phyloP scores from a whole-genome alignment of 176 grass and related monocot species.

The Pharus latifolius region DNA sequence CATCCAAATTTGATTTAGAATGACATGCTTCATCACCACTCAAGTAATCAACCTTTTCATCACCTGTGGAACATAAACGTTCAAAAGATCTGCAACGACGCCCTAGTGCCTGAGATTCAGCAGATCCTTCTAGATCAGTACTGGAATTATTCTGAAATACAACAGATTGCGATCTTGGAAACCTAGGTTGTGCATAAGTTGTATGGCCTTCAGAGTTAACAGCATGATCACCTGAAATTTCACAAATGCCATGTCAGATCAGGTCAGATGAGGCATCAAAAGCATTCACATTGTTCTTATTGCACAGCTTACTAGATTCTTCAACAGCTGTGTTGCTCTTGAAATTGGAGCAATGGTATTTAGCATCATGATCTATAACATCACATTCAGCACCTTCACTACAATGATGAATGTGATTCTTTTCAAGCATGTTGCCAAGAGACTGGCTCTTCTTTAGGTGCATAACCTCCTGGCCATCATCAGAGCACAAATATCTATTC shows the following conservation, averaged over 20 bases:
- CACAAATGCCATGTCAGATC: slow-evolving; percentile 25
- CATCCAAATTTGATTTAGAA: slow-evolving; percentile 23
- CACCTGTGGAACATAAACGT: slow-evolving; percentile 25
- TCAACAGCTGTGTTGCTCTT: slow-evolving; percentile 10
- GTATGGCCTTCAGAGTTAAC: slow-evolving; percentile 15
- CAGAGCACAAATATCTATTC: slow-evolving; percentile 38
- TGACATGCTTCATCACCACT: slow-evolving; percentile 13
- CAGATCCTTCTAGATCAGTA: slow-evolving; percentile 19
- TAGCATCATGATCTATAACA: not conserved
- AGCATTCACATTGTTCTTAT: not conserved
- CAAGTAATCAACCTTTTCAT: slow-evolving; percentile 23
- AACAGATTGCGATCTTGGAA: slow-evolving; percentile 50
- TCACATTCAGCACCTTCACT: slow-evolving; percentile 23
- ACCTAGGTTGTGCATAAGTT: slow-evolving; percentile 20
- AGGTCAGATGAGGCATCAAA: slow-evolving; percentile 20
- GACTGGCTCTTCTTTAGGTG: slow-evolving; percentile 50
- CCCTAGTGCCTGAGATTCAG: slow-evolving; percentile 14
- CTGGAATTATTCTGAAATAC: slow-evolving; percentile 24
- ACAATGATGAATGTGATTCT: slow-evolving; percentile 19
- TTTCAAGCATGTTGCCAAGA: slow-evolving; percentile 44
- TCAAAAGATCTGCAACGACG: slow-evolving; percentile 39
- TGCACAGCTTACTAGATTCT: slow-evolving; percentile 2
- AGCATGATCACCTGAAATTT: slow-evolving; percentile 33
- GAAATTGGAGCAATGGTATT: slow-evolving; percentile 7
- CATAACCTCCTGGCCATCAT: slow-evolving; percentile 19